Evolutionary conservation across 2,329 filamentous ascomycete genomes (phyloP).

Genomic region (Didymella pomorum): DNA sequence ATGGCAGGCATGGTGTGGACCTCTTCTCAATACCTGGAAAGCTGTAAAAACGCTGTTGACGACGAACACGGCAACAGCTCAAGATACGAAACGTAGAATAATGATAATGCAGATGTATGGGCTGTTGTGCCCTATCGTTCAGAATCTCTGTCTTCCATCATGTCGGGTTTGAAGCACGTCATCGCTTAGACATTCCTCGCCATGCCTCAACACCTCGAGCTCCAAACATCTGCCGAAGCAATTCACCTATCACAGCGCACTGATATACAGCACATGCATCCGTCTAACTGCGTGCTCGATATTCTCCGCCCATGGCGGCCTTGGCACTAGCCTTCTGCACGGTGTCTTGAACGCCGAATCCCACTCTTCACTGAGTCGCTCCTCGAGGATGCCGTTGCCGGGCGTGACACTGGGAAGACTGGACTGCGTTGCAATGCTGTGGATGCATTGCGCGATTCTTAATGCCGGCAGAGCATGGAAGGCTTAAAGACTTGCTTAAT

Average conservation of each 20-base stretch:
- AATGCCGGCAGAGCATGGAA: neutral
- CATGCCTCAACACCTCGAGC: neutral
- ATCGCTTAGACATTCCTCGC: slow-evolving; percentile 6
- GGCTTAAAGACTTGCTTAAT: neutral
- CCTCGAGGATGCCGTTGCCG: neutral
- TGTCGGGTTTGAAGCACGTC: slow-evolving; percentile 7
- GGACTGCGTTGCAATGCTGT: neutral
- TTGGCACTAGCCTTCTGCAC: neutral
- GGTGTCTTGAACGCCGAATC: neutral
- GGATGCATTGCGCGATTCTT: neutral
- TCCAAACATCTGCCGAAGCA: neutral
- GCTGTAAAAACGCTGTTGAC: neutral
- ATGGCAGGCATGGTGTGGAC: neutral
- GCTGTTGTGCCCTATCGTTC: neutral
- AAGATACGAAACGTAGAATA: too few relatives aligned
- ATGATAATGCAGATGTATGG: neutral
- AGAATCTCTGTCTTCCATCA: slow-evolving; percentile 1
- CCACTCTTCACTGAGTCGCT: neutral
- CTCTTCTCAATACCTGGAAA: neutral
- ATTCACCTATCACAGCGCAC: neutral
- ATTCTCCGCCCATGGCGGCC: neutral
- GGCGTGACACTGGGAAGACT: neutral
- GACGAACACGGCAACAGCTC: neutral
- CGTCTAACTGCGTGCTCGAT: neutral
- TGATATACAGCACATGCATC: neutral